Percentiles rank a stretch among this genome's conserved stretches.
Evolutionary conservation across 257 asterid genomes (phyloP).

Genomic region (Dorcoceras hygrometricum): DNA sequence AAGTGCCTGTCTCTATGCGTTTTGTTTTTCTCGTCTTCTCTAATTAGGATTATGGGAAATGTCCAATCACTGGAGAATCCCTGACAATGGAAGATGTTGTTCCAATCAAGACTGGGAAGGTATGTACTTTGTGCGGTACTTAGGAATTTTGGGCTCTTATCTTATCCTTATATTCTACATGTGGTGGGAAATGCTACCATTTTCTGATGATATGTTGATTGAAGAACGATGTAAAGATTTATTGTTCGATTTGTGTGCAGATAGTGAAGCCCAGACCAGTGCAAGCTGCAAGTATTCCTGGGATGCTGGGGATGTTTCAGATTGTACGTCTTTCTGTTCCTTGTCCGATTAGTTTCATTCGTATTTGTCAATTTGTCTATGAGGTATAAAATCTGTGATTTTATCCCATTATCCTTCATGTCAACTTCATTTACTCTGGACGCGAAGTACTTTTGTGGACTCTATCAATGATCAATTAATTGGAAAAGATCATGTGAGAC

Average conservation of each 20-base stretch:
- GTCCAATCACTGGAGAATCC: slow-evolving; percentile 94
- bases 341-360: slow-evolving; percentile 6
- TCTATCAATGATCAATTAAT: background rate
- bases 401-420: background rate
- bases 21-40: slow-evolving; percentile 12
- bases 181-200: background rate
- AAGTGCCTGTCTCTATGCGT: slow-evolving; percentile 4
- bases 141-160: background rate
- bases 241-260: slow-evolving; percentile 40
- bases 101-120: slow-evolving; percentile 89
- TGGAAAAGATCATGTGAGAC: background rate
- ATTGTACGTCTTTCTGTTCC: slow-evolving; percentile 50
- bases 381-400: background rate
- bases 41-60: slow-evolving; percentile 85
- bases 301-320: slow-evolving; percentile 99
- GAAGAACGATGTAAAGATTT: slow-evolving; percentile 23
- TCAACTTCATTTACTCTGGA: background rate
- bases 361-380: background rate
- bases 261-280: slow-evolving; percentile 91
- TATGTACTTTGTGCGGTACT: slow-evolving; percentile 20
- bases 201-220: slow-evolving; percentile 6
- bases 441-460: background rate
- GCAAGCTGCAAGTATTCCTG: slow-evolving; percentile 99
- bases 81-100: slow-evolving; percentile 76
- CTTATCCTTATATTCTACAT: slow-evolving; percentile 6